Evolutionary conservation across 495 filamentous ascomycete species (phyloP), one percentile per base, ranked within the genome.

Genomic region (Aspergillus funiculosus): DNA sequence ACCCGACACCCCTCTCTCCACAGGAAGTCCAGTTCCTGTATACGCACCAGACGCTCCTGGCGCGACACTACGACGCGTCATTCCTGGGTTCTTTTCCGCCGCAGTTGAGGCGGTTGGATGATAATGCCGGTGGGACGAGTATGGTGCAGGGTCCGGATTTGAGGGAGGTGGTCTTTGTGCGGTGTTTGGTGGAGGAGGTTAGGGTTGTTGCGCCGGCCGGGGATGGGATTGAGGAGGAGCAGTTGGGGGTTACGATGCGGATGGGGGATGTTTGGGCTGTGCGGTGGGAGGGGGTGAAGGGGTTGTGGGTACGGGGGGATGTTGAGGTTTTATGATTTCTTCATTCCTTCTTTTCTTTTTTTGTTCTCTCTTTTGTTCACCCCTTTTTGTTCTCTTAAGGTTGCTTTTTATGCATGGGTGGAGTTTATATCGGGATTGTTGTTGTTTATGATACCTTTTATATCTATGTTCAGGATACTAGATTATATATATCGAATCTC

Each of bases 131-230:
- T 1, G 88, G 89, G 1, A 83, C 89, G 44, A 87, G 79, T 66
- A 98, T 98, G 92, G 78, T 98, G 17, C 87, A 94, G 50, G 71
- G 75, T 1, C 92, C 92, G 6, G 94, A 97, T 66, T 61, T 76
- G 40, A 81, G 88, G 30, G 73, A 77, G 29, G 88, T 86, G 13
- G 89, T 96, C 9, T 95, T 98, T 67, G 82, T 87, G 29, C 69
- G 91, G 48, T 79, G 85, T 51, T 66, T 95, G 21, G 74, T 64
- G 22, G 75, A 75, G 36, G 60, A 70, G 56, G 75, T 82, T 28
- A 59, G 62, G 27, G 63, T 80, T 30, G 69, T 80, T 38, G 64
- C 75, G 46, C 75, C 72, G 13, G 69, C 69, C 4, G 82, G 76
- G 10, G 83, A 78, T 26, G 77, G 76, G 24, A 72, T 80, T 20